Conservation (phyloP, 345 rosid species). For the Dovyalis caffra region DNA sequence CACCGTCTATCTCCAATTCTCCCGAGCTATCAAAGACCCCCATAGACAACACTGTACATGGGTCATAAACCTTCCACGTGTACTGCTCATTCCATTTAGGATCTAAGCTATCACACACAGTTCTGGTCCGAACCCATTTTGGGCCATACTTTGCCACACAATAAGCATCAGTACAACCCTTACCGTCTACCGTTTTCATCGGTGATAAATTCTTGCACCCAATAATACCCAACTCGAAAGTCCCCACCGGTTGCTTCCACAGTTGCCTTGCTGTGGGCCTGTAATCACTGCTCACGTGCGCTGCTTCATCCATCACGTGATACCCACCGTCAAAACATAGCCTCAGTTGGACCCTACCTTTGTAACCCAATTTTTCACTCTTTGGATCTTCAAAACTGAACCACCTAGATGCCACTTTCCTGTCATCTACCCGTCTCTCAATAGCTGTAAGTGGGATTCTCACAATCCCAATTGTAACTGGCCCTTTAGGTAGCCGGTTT, state of each 20-base stretch:
- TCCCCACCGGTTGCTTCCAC: slow-evolving; percentile 83
- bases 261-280: slow-evolving; percentile 88
- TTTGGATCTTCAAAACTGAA: slow-evolving; percentile 50
- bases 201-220: slow-evolving; percentile 77
- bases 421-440: slow-evolving; percentile 87
- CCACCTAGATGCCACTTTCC: slow-evolving; percentile 71
- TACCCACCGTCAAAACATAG: slow-evolving; percentile 90
- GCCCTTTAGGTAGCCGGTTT: slow-evolving; percentile 54
- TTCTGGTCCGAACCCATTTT: slow-evolving; percentile 91
- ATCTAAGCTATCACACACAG: slow-evolving; percentile 62
- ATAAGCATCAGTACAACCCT: slow-evolving; percentile 72
- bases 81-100: slow-evolving; percentile 97
- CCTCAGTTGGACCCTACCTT: slow-evolving; percentile 73
- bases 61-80: slow-evolving; percentile 86
- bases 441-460: slow-evolving; percentile 46
- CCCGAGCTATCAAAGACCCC: slow-evolving; percentile 82
- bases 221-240: slow-evolving; percentile 74
- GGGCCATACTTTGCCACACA: slow-evolving; percentile 83
- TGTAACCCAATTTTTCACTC: slow-evolving; percentile 50
- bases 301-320: slow-evolving; percentile 94
- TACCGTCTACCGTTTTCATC: slow-evolving; percentile 62
- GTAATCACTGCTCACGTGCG: slow-evolving; percentile 79
- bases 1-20: slow-evolving; percentile 39
- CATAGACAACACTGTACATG: slow-evolving; percentile 69
- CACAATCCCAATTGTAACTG: slow-evolving; percentile 42